Base-by-base conservation (phyloP, 1,139 yeast species). In the Protomyces macrosporus region DNA sequence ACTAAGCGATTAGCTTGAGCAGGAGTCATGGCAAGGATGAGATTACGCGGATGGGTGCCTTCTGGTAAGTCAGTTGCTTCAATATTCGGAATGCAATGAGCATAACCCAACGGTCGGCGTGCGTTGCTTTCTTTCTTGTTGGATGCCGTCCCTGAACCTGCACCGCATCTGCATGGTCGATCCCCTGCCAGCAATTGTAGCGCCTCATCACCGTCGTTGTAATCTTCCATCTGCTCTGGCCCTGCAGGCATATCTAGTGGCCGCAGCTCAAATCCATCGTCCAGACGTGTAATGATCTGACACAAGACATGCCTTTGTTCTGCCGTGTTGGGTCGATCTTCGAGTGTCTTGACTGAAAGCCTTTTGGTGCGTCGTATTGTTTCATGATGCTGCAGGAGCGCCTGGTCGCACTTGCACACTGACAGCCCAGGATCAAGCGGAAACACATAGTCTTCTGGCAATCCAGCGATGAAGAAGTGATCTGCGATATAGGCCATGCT, bases 401-500 rank as follows among this genome's bases (percentile, higher is more conserved):
- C 23, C 23, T 23, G 23, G 23, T 23, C 23, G 23, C 23, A 23
- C 23, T 23, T 23, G 23, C 23, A 23, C 23, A 23, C 23, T 23
- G 23, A 23, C 23, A 23, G 23, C 23, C 23, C 23, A 23, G 23
- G 23, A 23, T 23, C 23, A 23, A 1, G 23, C 23, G 23, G 23
- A 23, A 23, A 23, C 14, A 14, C 35, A 10, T 35, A 52, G 42
- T 48, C 55, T n/a, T 64, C 57, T 23, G 63, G 67, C 5, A 66
- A 61, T 4, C 68, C 68, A 7, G 66, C 65, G 40, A 66, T 62
- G 66, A 66, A 66, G 51, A 66, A 66, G 45, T 53, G 66, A 51
- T 66, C 68, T 2, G 67, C 67, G 12, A 66, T 34, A 1, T 65
- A 60, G 14, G 50, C 32, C 58, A 54, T 54, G 9, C 1, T 23